These are phyloP conservation scores for Kalmusia sp. DNA, from an alignment of 2,329 filamentous ascomycete species.

Conservation along the genomic window DNA sequence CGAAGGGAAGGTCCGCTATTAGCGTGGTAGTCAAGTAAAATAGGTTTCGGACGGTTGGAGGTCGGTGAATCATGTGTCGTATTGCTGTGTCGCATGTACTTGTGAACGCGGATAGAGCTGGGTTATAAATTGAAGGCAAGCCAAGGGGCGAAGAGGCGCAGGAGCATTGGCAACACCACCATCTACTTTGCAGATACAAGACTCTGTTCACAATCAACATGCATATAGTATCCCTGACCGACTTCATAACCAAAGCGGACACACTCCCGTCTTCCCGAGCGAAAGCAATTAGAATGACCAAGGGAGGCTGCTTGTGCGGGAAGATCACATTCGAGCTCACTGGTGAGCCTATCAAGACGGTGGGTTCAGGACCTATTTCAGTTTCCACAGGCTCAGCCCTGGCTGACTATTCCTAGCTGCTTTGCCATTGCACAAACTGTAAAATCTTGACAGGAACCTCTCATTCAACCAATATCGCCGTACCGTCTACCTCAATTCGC, in stretches of 20 bases:
- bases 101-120: no score
- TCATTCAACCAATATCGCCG: slow-evolving; percentile 21
- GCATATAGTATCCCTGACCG: slow-evolving; percentile 15
- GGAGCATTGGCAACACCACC: no score
- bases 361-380: not conserved
- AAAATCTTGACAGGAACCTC: slow-evolving; percentile 20
- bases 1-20: no score
- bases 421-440: slow-evolving; percentile 25
- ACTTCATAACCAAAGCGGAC: slow-evolving; percentile 11
- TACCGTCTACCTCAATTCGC: slow-evolving; percentile 13
- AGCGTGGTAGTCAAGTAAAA: no score
- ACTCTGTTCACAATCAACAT: not conserved
- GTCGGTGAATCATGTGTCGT: no score
- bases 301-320: slow-evolving; percentile 43
- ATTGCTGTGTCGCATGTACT: no score
- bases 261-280: slow-evolving; percentile 3
- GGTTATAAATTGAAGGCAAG: no score
- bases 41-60: no score
- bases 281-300: slow-evolving; percentile 21
- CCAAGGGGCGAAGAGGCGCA: not conserved
- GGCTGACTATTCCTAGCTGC: slow-evolving; percentile 8
- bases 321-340: slow-evolving; percentile 44
- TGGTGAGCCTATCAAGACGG: slow-evolving; percentile 31
- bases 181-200: slow-evolving; percentile 2
- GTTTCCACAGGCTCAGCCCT: not conserved